Evolutionary conservation across 1,284 basidiomycete species (phyloP), one percentile per base, ranked within the genome.

Genomic region (Apiotrichum veenhuisii): DNA sequence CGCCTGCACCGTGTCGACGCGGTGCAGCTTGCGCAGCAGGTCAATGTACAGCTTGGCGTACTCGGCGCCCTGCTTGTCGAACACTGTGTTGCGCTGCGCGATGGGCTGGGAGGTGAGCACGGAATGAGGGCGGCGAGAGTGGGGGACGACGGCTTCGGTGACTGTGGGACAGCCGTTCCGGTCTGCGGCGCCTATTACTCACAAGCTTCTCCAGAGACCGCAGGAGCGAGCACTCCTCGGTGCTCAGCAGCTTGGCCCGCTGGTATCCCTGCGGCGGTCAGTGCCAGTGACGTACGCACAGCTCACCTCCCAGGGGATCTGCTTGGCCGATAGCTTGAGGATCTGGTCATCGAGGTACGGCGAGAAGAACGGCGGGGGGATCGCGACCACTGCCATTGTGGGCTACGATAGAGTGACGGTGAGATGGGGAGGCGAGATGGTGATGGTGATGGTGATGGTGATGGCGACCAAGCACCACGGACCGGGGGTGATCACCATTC

Each of bases 301-400:
- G 64, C 79, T 60, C 58, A 94, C 92, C 85, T 97, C 94, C 94
- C 94, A 98, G 63, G 94, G 92, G 43, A 97, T 91, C 7, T 87
- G 87, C 72, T 94, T 94, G 12, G 87, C 82, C 63, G 89, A 84
- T 62, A 95, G 92, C 81, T 94, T 92, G 55, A 85, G 81, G 11
- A 89, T 88, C 68, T 83, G 85, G 64, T 95, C 91, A 64, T 93
- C 88, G 63, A 98, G 85, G 80, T 89, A 95, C 10, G 84, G 75
- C 18, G 74, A 75, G 76, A 89, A 94, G 62, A 89, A 89, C 52
- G 95, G 87, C 54, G 92, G 85, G 67, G 91, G 83, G 12, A 90
- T 69, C 3, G 66, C 65, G 50, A 59, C 62, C 34, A 58, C 61
- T 12, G 64, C 59, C 26, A 37, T 37, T 48, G 46, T 36, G 18